Base-by-base conservation (phyloP, 805 yeast species). In the Yarrowia sp. region DNA sequence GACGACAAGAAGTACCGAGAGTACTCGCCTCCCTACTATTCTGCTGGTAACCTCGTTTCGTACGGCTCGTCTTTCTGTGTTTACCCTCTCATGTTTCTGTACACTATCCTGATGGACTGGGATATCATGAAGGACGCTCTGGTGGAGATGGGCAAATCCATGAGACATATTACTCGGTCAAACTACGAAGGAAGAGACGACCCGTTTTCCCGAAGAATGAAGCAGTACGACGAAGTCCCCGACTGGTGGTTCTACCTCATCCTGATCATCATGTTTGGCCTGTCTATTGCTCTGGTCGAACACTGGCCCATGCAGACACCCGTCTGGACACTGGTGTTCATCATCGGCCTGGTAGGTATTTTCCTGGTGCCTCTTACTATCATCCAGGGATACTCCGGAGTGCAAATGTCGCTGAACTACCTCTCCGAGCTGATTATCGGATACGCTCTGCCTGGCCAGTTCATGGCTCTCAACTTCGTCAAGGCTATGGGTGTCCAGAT, bases 191-290 rank as follows among this genome's bases (percentile, higher is more conserved):
- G 47, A 10, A 12, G 63, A 38, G 51, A 67, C 27, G 70, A 67
- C 38, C 59, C 66, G 13, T 66, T 65, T 51, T 51, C 61, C 18
- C 32, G 63, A 35, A 74, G 83, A 67, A 83, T 82, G 84, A 69
- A 67, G 41, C 74, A 72, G 61, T 86, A 86, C 70, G 79, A 79
- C 27, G 90, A 86, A 65, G 89, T 85, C 16, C 94, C 96, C 0
- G 87, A 84, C 65, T 84, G 86, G 85, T 85, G 90, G 89, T 86
- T 80, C 35, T 62, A 81, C 13, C 66, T 75, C 14, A 75, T 85
- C 24, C 73, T 84, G 8, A 65, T 76, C 1, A 72, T 80, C 39
- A 71, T 79, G 72, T 78, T 70, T 22, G 73, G 74, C 0, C 74
- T 83, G 24, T 51, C 59, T 12, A 33, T 51, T 12, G 59, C 59